Evolutionary conservation across 139 green algal species (phyloP).

Genomic region (Haematococcus sp.): DNA sequence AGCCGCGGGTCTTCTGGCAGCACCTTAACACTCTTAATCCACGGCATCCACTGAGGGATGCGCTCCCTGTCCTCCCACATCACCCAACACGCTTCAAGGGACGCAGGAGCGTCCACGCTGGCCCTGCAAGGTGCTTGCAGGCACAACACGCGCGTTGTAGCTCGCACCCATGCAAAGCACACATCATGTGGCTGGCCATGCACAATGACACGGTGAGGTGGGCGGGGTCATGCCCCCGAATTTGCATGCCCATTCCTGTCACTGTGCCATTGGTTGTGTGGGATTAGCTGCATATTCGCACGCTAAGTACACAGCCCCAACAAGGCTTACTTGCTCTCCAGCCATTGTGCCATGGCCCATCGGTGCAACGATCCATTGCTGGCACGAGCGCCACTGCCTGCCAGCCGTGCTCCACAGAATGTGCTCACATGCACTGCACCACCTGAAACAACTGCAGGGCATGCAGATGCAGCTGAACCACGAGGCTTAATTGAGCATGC

Average conservation of each 20-base stretch:
- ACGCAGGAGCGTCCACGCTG: slow-evolving; percentile 56
- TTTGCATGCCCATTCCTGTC: background rate
- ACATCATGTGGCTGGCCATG: background rate
- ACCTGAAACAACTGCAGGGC: too few relatives aligned
- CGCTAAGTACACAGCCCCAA: too few relatives aligned
- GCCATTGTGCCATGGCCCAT: slow-evolving; percentile 49
- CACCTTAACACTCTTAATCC: slow-evolving; percentile 82
- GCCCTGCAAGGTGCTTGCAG: slow-evolving; percentile 28
- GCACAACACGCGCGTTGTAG: background rate
- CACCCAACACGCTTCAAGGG: slow-evolving; percentile 68
- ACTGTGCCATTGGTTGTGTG: background rate
- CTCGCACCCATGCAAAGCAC: background rate
- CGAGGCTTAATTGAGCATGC: too few relatives aligned
- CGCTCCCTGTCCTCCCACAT: slow-evolving; percentile 80
- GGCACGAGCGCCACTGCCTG: background rate
- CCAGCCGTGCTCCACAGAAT: background rate
- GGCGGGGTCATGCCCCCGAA: background rate
- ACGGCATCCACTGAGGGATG: slow-evolving; percentile 91
- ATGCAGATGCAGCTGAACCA: too few relatives aligned
- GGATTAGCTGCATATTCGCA: background rate
- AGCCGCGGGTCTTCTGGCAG: slow-evolving; percentile 45
- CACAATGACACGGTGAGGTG: too few relatives aligned
- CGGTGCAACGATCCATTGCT: slow-evolving; percentile 34
- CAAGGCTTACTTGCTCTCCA: slow-evolving; percentile 60
- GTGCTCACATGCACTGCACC: too few relatives aligned